Percentiles rank a stretch among this genome's conserved stretches.
phyloP scores from a whole-genome alignment of 306 rosid genomes.

The Carpinus viminea region DNA sequence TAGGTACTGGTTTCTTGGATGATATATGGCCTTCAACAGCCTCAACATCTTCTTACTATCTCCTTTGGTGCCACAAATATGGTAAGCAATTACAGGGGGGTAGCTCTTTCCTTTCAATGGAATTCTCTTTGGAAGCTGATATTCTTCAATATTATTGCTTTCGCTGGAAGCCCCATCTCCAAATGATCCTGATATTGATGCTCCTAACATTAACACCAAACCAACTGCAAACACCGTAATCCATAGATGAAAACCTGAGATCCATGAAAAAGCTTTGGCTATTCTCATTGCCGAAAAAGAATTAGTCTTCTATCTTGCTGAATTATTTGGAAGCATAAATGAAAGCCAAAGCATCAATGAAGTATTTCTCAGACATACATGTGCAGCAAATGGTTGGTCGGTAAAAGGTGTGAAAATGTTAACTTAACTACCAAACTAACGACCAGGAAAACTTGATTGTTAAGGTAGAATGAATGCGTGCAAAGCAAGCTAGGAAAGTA shows the following conservation, averaged over 20 bases:
- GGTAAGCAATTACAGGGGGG: conserved; percentile 69
- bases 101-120: conserved; percentile 49
- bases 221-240: conserved; percentile 35
- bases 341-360: background rate
- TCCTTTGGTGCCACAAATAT: conserved; percentile 57
- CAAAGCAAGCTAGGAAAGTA: no score
- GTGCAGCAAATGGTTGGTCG: no score
- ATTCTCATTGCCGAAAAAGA: conserved; percentile 37
- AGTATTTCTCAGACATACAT: no score
- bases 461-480: no score
- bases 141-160: conserved; percentile 6
- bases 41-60: conserved; percentile 50
- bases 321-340: no score
- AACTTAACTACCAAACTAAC: no score
- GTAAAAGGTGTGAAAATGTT: no score
- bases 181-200: conserved; percentile 43
- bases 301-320: no score
- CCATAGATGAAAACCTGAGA: conserved; percentile 40
- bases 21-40: conserved; percentile 67
- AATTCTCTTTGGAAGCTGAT: conserved; percentile 18
- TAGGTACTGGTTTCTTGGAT: conserved; percentile 72
- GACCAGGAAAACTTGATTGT: no score
- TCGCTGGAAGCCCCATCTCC: background rate
- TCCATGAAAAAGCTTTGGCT: conserved; percentile 41
- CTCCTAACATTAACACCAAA: conserved; percentile 35